These are phyloP conservation scores for Fusarium longipes DNA, from an alignment of 2,329 filamentous ascomycete genomes.

Conservation along the genomic window DNA sequence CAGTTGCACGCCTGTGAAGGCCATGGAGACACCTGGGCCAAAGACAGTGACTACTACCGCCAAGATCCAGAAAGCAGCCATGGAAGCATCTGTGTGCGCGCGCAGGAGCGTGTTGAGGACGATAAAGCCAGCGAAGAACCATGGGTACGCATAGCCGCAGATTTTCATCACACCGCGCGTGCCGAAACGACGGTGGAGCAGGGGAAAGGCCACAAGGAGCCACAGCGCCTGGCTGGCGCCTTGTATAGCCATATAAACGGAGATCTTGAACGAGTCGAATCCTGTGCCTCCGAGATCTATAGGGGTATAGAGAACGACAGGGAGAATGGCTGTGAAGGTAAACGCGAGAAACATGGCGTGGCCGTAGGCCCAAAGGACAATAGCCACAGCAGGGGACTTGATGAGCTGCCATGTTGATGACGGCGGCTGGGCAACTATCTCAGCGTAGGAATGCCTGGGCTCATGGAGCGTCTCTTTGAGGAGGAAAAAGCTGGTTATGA, in stretches of 20 bases:
- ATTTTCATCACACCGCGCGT: constrained; percentile 72
- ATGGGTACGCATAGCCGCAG: constrained; percentile 68
- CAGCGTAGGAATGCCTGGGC: constrained; percentile 2
- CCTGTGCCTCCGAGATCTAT: constrained; percentile 72
- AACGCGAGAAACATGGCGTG: constrained; percentile 77
- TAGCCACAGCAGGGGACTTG: constrained; percentile 70
- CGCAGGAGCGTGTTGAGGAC: constrained; percentile 61
- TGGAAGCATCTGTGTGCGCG: constrained; percentile 51
- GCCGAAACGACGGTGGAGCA: constrained; percentile 72
- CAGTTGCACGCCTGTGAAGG: constrained; percentile 77
- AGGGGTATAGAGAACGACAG: constrained; percentile 75
- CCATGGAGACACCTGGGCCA: constrained; percentile 74
- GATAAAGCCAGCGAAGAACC: constrained; percentile 71
- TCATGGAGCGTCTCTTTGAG: constrained; percentile 70
- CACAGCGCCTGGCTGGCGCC: constrained; percentile 76
- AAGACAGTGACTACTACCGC: constrained; percentile 57
- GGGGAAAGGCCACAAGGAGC: constrained; percentile 77
- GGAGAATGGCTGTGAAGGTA: constrained; percentile 76
- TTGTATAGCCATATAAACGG: constrained; percentile 70
- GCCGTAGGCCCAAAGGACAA: constrained; percentile 73
- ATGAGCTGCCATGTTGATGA: constrained; percentile 59
- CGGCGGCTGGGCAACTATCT: constrained; percentile 1
- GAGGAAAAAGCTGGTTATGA: constrained; percentile 64
- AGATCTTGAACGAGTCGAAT: constrained; percentile 72
- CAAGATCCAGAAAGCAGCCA: constrained; percentile 66